Percentiles rank a stretch among this genome's conserved stretches.
Evolutionary conservation across 768 basidiomycete species (phyloP).

Genomic region (Mycena rebaudengoi): DNA sequence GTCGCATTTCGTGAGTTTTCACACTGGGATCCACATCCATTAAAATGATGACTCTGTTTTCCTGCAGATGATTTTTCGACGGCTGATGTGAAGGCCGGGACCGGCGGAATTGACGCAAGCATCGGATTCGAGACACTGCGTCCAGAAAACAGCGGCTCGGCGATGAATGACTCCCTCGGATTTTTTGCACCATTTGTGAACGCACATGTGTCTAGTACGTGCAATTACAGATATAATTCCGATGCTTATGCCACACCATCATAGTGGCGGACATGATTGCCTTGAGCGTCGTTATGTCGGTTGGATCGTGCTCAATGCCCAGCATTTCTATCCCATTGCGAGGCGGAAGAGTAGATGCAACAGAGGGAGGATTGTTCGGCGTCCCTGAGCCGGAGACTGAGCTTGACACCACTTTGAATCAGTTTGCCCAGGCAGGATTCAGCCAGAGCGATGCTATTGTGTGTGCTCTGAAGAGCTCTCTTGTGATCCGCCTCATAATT

Average conservation of each 20-base stretch:
- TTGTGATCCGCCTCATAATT: background rate
- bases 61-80: constrained; percentile 32
- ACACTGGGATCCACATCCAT: too few relatives aligned
- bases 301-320: constrained; percentile 26
- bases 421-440: constrained; percentile 25
- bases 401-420: constrained; percentile 18
- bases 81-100: constrained; percentile 27
- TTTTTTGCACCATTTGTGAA: constrained; percentile 25
- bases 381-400: constrained; percentile 33
- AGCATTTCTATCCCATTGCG: constrained; percentile 23
- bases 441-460: constrained; percentile 25
- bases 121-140: constrained; percentile 33
- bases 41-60: background rate
- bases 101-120: constrained; percentile 33
- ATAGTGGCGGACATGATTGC: constrained; percentile 33
- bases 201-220: constrained; percentile 14
- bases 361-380: constrained; percentile 24
- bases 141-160: constrained; percentile 25
- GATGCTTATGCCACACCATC: background rate
- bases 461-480: constrained; percentile 4
- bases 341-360: constrained; percentile 33
- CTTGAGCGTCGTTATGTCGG: constrained; percentile 23
- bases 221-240: background rate
- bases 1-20: constrained; percentile 24
- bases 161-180: constrained; percentile 23